Base-by-base conservation (phyloP, 768 basidiomycete genomes). In the Podaxis carcinomalis region DNA sequence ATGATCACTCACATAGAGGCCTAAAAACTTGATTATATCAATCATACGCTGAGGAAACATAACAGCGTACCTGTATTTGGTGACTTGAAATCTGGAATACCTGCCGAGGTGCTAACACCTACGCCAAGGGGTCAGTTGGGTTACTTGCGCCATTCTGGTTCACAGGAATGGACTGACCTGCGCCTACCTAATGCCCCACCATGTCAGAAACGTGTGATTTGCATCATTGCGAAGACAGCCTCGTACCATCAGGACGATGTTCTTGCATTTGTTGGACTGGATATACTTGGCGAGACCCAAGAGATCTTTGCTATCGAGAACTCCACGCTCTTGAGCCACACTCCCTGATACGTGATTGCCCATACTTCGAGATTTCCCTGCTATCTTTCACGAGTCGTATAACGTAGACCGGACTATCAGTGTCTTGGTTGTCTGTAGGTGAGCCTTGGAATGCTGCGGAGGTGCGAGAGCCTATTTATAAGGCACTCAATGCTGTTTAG, bases 81-180 rank as follows among this genome's bases (percentile, higher is more conserved):
- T 9, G 90, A 91, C 63, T 95, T 78, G 71, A 95, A 97, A 73
- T 97, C 93, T 11, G 94, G 94, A 27, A 93, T 93, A 5, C 90
- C 90, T 57, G 90, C 90, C 28, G 88, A 80, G 5, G 90, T 92
- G 63, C 87, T 89, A 51, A 92, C 81, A 16, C 90, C 90, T 87
- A 4, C 21, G n/a, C 16, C 11, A 35, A 21, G 21, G 11, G 61
- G 44, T 16, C 7, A 4, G 13, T 36, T 46, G 21, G 16, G 9
- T 50, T 14, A 23, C n/a, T 14, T 36, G 36, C 6, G 32, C 25
- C 32, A 40, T 36, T n/a, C 25, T 37, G 50, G 51, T 39, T 65
- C 11, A 19, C 14, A 28, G 23, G 52, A 49, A 57, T 40, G 56
- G 51, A 65, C 80, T 65, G 66, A 88, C 88, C 88, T 62, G 89